Conservation (phyloP, 192 early-diverging fungal species). For the Oehlia diaphana region DNA sequence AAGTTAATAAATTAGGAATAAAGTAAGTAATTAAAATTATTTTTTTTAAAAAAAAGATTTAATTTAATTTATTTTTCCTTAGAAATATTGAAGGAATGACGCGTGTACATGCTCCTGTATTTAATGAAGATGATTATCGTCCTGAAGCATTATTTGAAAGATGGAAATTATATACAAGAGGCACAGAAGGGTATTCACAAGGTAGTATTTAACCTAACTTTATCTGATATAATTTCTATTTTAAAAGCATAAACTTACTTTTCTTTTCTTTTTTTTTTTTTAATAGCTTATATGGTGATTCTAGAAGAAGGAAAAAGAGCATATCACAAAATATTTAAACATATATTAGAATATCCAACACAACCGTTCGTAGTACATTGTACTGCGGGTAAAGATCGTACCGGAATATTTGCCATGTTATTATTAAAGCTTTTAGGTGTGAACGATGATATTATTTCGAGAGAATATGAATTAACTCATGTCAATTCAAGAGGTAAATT, state of each 20-base stretch:
- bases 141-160: constrained; percentile 43
- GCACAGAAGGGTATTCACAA: constrained; percentile 41
- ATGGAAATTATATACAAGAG: constrained; percentile 52
- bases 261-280: neutral
- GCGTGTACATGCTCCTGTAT: constrained; percentile 41
- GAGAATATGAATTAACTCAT: constrained; percentile 61
- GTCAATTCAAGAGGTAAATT: neutral
- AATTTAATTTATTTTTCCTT: neutral
- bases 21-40: constrained; percentile 28
- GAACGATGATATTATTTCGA: constrained; percentile 64
- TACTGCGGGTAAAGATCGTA: constrained; percentile 72
- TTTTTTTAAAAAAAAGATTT: neutral
- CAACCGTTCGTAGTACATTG: constrained; percentile 65
- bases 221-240: neutral
- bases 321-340: neutral
- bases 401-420: constrained; percentile 60
- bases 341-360: neutral
- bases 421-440: constrained; percentile 62
- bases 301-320: neutral
- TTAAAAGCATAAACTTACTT: neutral
- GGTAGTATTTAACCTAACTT: constrained; percentile 16
- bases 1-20: constrained; percentile 38
- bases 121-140: constrained; percentile 43
- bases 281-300: neutral
- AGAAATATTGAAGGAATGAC: constrained; percentile 35